Conservation (phyloP, 805 yeast genomes). For the Metschnikowia vanudenii region DNA sequence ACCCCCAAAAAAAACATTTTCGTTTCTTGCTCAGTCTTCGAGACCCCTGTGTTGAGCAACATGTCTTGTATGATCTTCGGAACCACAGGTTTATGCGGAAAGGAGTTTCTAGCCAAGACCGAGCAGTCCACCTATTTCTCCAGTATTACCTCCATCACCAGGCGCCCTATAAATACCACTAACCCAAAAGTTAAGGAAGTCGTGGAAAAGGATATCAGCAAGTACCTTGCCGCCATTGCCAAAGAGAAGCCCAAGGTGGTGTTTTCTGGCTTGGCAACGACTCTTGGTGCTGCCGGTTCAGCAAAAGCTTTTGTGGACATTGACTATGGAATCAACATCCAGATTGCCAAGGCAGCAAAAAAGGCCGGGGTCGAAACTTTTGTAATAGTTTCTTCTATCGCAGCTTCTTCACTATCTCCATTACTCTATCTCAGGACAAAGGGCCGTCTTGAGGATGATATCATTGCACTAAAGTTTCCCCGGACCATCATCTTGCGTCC, state of each 20-base stretch:
- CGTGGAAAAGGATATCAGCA: slow-evolving; percentile 44
- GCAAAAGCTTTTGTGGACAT: slow-evolving; percentile 66
- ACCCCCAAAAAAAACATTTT: neutral
- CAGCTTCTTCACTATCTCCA: slow-evolving; percentile 59
- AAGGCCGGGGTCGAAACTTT: slow-evolving; percentile 64
- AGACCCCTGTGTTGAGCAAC: no score
- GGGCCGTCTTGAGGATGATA: slow-evolving; percentile 72
- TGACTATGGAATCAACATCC: slow-evolving; percentile 71
- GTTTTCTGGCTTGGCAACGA: slow-evolving; percentile 19
- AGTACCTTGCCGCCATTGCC: slow-evolving; percentile 45
- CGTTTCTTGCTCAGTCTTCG: neutral
- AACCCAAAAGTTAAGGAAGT: slow-evolving; percentile 36
- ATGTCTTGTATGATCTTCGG: slow-evolving; percentile 46
- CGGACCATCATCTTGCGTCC: slow-evolving; percentile 75
- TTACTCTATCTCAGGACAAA: slow-evolving; percentile 66
- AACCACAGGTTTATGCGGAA: slow-evolving; percentile 78
- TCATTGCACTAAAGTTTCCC: slow-evolving; percentile 62
- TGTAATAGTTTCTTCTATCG: slow-evolving; percentile 63
- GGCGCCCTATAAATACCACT: slow-evolving; percentile 42
- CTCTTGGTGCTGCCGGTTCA: slow-evolving; percentile 50
- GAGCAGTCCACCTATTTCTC: slow-evolving; percentile 33
- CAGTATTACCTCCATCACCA: slow-evolving; percentile 48
- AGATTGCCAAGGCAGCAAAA: slow-evolving; percentile 71
- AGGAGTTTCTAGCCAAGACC: slow-evolving; percentile 49
- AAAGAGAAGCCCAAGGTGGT: slow-evolving; percentile 16